These are phyloP conservation scores for Asterionellopsis glacialis DNA, from an alignment of 108 stramenopile genomes.

Conservation along the genomic window DNA sequence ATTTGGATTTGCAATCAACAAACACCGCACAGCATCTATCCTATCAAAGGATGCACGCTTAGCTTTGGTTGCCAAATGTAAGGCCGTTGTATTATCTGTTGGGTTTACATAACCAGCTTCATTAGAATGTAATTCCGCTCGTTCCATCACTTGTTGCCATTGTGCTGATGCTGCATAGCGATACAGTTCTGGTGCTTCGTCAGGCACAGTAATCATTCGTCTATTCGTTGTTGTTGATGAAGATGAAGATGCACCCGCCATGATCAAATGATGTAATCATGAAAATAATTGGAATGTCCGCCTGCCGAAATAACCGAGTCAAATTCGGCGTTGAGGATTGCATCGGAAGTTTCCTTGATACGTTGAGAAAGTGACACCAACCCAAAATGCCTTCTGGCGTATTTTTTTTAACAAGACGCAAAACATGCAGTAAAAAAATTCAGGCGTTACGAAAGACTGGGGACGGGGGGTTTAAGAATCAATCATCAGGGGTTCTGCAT, in stretches of 20 bases:
- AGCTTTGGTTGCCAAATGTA: constrained; percentile 13
- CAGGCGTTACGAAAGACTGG: too few species aligned
- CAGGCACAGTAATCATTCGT: background rate
- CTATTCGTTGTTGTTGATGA: background rate
- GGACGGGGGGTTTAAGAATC: too few species aligned
- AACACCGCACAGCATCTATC: constrained; percentile 10
- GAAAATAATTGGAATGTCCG: too few species aligned
- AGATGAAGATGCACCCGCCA: background rate
- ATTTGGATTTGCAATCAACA: constrained; percentile 5
- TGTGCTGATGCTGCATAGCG: background rate
- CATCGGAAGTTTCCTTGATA: too few species aligned
- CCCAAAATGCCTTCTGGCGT: too few species aligned
- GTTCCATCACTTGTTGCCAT: constrained; percentile 5
- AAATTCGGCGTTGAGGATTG: too few species aligned
- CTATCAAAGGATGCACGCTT: background rate
- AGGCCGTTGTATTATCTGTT: constrained; percentile 6
- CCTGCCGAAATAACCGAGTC: too few species aligned
- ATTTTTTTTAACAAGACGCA: too few species aligned
- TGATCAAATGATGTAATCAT: too few species aligned
- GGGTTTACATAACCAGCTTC: constrained; percentile 15
- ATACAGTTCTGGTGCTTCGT: constrained; percentile 1
- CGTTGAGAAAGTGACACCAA: too few species aligned
- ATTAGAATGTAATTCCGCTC: background rate
- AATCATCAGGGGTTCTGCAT: too few species aligned
- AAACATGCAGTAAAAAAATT: too few species aligned